Percentiles rank a stretch among this genome's conserved stretches.
phyloP scores from a whole-genome alignment of 2,329 filamentous ascomycete genomes.

The Fusarium sp. region DNA sequence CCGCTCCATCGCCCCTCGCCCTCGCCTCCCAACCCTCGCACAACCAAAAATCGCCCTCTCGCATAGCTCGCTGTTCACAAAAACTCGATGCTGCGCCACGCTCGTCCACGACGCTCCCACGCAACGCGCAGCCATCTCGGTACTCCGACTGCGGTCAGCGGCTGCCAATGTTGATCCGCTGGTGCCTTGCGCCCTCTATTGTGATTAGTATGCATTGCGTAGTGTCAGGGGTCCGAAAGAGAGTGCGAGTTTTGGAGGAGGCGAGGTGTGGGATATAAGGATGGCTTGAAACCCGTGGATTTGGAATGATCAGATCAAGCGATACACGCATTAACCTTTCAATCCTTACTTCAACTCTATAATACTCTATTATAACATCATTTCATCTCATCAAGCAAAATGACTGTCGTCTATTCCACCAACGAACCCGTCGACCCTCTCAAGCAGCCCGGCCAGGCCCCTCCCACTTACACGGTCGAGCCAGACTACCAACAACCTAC shows the following conservation, averaged over 20 bases:
- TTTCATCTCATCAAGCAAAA: not conserved
- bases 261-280: constrained; percentile 28
- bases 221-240: not conserved
- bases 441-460: constrained; percentile 35
- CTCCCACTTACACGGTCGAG: constrained; percentile 31
- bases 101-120: constrained; percentile 24
- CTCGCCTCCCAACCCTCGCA: not conserved
- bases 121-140: constrained; percentile 6
- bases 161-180: not conserved
- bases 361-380: not conserved
- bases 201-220: constrained; percentile 20
- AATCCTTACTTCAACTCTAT: not conserved
- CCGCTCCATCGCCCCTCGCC: constrained; percentile 8
- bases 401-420: constrained; percentile 32
- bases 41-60: not conserved
- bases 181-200: not conserved
- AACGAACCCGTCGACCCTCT: constrained; percentile 34
- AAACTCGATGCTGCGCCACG: constrained; percentile 29
- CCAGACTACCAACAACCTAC: constrained; percentile 13
- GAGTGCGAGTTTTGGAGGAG: constrained; percentile 14
- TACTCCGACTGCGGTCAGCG: constrained; percentile 1
- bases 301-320: not conserved
- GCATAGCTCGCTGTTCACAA: not conserved
- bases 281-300: not conserved
- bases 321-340: constrained; percentile 1